Evolutionary conservation across 2,329 filamentous ascomycete species (phyloP).

Genomic region (Beauveria brongniartii): DNA sequence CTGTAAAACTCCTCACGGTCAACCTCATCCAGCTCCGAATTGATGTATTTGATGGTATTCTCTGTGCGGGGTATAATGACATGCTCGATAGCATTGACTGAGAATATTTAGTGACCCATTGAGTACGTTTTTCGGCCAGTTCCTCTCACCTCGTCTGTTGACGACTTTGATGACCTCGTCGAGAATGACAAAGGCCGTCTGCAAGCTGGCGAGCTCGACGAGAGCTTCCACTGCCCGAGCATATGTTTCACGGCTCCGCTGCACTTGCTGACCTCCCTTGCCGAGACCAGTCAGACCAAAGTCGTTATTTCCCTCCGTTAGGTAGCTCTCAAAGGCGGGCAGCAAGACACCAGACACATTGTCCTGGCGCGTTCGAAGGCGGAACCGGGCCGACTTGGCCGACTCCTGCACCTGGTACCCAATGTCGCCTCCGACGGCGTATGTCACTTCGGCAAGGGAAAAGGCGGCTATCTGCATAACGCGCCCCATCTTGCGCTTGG

Average conservation of each 20-base stretch:
- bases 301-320: constrained; percentile 83
- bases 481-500: constrained; percentile 97
- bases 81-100: constrained; percentile 91
- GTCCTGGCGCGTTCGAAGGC: constrained; percentile 90
- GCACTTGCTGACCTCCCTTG: constrained; percentile 95
- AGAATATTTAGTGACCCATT: constrained; percentile 6
- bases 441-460: constrained; percentile 93
- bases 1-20: constrained; percentile 98
- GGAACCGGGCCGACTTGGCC: constrained; percentile 84
- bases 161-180: constrained; percentile 99
- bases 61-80: constrained; percentile 97
- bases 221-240: constrained; percentile 90
- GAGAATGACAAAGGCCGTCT: constrained; percentile 94
- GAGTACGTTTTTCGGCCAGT: no score
- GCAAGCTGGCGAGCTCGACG: constrained; percentile 87
- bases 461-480: constrained; percentile 99
- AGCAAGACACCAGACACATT: constrained; percentile 96
- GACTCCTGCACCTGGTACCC: constrained; percentile 97
- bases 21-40: constrained; percentile 93
- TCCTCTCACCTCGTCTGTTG: constrained; percentile 71
- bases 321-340: constrained; percentile 86
- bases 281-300: constrained; percentile 93
- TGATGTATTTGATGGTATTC: constrained; percentile 99
- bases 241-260: constrained; percentile 92
- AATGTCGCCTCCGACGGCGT: constrained; percentile 91